Base-by-base conservation (phyloP, 2,329 filamentous ascomycete species). In the Helicocarpus griseus region DNA sequence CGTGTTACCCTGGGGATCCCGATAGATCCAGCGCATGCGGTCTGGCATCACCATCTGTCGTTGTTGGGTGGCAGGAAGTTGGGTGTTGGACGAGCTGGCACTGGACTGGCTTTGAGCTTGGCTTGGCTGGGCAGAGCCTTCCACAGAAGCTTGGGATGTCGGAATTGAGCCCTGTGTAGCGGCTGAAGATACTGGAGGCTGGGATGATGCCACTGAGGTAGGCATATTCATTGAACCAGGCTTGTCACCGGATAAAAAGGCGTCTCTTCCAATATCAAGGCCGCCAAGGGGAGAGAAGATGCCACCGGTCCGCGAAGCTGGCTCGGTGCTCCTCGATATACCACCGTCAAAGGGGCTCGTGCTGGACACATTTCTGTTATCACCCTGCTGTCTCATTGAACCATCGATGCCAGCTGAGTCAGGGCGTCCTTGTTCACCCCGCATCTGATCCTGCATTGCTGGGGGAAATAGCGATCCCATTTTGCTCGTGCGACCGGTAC, bases 41-140 rank as follows among this genome's bases (percentile, higher is more conserved):
- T 98, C 93, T 2, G 93, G 93, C 93, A 98, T 97, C 4, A 98
- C 91, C 90, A 98, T 97, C 41, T 86, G 90, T 14, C 89, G 84
- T 57, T 86, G 81, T 62, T 87, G 85, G 26, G 80, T 73, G 45
- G 80, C 72, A 26, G 83, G 82, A 46, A 88, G 79, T 57, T 89
- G 85, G 46, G 79, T 80, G 5, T 82, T 74, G n/a, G 81, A 77
- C 13, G 81, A 75, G 21, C 79, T 75, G 19, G 49, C 60, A 31
- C 57, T 57, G 17, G 64, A 58, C 43, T 66, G 63, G 26, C 65
- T 66, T 36, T 66, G 62, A 4, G 62, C 66, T 52, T 70, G 69
- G 45, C 61, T 63, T 14, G 58, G 54, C 22, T 64, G 65, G 28
- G 60, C 53, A 14, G 51, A 61, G 41, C 69, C 69, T 33, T 63